Conservation (phyloP, 2,329 filamentous ascomycete species). For the Hypocrella siamensis region DNA sequence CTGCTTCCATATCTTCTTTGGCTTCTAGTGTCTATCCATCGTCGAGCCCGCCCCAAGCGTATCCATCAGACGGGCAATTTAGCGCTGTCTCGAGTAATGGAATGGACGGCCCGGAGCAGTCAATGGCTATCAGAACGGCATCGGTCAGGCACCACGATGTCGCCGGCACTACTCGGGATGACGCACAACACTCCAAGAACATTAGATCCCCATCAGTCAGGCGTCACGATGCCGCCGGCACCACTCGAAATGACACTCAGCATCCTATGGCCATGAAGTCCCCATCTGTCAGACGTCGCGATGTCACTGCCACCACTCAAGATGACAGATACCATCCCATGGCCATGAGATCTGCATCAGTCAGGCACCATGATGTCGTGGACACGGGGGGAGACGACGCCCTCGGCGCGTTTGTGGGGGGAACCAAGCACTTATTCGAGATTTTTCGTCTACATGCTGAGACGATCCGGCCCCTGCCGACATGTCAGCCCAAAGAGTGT, state of each 20-base stretch:
- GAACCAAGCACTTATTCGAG: constrained; percentile 58
- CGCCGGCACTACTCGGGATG: no score
- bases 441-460: constrained; percentile 69
- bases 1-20: constrained; percentile 19
- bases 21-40: constrained; percentile 14
- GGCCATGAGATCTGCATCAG: constrained; percentile 16
- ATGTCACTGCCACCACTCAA: no score
- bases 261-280: no score
- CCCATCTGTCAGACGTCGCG: no score
- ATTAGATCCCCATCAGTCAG: constrained; percentile 19
- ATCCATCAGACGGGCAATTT: constrained; percentile 8
- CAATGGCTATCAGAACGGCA: no score
- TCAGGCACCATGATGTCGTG: constrained; percentile 25
- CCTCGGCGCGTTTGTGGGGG: constrained; percentile 50
- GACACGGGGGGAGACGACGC: constrained; percentile 45
- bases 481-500: constrained; percentile 50
- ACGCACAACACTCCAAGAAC: constrained; percentile 10
- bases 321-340: constrained; percentile 9
- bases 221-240: constrained; percentile 23
- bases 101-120: no score
- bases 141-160: no score
- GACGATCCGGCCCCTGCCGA: constrained; percentile 47
- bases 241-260: no score
- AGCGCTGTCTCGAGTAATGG: constrained; percentile 12
- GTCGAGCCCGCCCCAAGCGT: constrained; percentile 5